These are phyloP conservation scores for Rhizophagus sp. DNA, from an alignment of 192 early-diverging fungal genomes.

Conservation along the genomic window DNA sequence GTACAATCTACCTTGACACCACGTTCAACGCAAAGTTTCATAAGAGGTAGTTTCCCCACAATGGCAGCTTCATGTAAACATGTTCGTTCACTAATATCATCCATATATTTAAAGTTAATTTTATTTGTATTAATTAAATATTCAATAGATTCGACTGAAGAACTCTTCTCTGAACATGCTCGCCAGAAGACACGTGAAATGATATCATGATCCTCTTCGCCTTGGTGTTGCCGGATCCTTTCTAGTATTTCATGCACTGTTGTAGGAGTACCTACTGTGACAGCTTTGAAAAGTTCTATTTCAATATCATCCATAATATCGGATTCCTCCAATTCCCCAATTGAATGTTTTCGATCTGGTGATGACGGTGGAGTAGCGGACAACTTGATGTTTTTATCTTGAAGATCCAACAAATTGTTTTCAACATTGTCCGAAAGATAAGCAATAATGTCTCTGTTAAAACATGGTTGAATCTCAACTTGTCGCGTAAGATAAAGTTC, in stretches of 20 bases:
- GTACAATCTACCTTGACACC: slow-evolving; percentile 55
- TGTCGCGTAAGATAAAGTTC: slow-evolving; percentile 97
- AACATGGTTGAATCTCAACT: slow-evolving; percentile 97
- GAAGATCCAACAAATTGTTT: slow-evolving; percentile 75
- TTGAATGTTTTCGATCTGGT: slow-evolving; percentile 34
- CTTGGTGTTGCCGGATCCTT: slow-evolving; percentile 45
- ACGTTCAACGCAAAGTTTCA: slow-evolving; percentile 59
- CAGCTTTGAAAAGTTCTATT: slow-evolving; percentile 57
- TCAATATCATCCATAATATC: slow-evolving; percentile 61
- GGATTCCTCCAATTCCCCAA: slow-evolving; percentile 32
- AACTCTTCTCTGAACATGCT: slow-evolving; percentile 56
- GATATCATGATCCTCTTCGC: slow-evolving; percentile 56
- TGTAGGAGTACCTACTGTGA: slow-evolving; percentile 45
- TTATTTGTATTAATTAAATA: slow-evolving; percentile 64
- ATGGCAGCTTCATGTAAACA: slow-evolving; percentile 90
- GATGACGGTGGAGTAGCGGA: slow-evolving; percentile 35
- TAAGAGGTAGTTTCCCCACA: slow-evolving; percentile 67
- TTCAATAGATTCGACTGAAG: slow-evolving; percentile 53
- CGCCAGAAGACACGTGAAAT: slow-evolving; percentile 77
- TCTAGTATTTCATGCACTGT: slow-evolving; percentile 54
- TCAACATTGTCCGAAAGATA: slow-evolving; percentile 87
- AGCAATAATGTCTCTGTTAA: slow-evolving; percentile 90
- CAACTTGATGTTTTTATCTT: slow-evolving; percentile 52
- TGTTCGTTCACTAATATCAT: slow-evolving; percentile 93
- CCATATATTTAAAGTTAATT: slow-evolving; percentile 79